Evolutionary conservation across 106 monocot genomes (phyloP).

Genomic region (Xerophyta viscosa): DNA sequence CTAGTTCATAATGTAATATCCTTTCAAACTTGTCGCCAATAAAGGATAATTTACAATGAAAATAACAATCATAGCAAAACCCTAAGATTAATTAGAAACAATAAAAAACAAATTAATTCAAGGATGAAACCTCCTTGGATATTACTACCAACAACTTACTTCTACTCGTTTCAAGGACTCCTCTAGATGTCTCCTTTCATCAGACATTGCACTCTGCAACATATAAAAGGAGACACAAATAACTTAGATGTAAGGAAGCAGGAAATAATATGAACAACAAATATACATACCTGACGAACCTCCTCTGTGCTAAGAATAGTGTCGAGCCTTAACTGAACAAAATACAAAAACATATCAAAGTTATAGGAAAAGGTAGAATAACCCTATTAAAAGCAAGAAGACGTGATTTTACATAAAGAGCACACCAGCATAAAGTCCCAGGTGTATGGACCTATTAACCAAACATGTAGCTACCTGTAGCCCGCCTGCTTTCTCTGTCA

Average conservation of each 20-base stretch:
- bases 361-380: no score
- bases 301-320: slow-evolving; percentile 71
- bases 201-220: slow-evolving; percentile 53
- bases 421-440: not conserved
- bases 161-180: slow-evolving; percentile 63
- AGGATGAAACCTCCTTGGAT: no score
- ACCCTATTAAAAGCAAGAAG: not conserved
- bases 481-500: slow-evolving; percentile 66
- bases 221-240: not conserved
- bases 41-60: no score
- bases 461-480: slow-evolving; percentile 48
- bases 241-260: not conserved
- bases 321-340: slow-evolving; percentile 68
- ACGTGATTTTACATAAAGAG: not conserved
- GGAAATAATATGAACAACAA: not conserved
- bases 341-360: not conserved
- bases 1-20: no score
- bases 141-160: no score
- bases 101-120: no score
- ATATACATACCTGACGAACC: slow-evolving; percentile 63
- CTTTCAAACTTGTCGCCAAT: no score
- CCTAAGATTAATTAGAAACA: no score
- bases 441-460: not conserved
- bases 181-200: slow-evolving; percentile 57
- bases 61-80: no score